Evolutionary conservation across 2,329 filamentous ascomycete genomes (phyloP).

Genomic region (Botrytis aclada): DNA sequence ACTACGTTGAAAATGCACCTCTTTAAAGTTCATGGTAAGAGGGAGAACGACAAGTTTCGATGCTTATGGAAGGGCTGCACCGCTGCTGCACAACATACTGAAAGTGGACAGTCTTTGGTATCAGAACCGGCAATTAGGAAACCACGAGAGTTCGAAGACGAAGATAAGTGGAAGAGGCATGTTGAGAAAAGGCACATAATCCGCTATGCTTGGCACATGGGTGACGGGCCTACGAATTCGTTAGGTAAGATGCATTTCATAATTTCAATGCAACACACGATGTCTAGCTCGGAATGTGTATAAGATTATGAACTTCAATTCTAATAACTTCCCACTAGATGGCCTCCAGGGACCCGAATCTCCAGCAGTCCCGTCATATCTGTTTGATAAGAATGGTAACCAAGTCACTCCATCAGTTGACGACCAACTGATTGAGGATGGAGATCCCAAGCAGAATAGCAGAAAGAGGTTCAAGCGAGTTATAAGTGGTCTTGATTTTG

Average conservation of each 20-base stretch:
- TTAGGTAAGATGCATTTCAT: constrained; percentile 24
- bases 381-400: constrained; percentile 50
- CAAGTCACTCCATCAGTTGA: constrained; percentile 58
- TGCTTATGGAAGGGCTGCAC: constrained; percentile 45
- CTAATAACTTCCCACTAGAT: constrained; percentile 22
- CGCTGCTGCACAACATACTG: constrained; percentile 11
- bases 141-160: constrained; percentile 25
- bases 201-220: constrained; percentile 55
- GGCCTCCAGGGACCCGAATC: constrained; percentile 12
- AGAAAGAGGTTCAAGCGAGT: constrained; percentile 26
- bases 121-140: constrained; percentile 20
- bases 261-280: not conserved
- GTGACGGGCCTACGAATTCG: constrained; percentile 51
- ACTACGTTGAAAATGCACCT: constrained; percentile 57
- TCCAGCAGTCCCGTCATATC: constrained; percentile 34
- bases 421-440: constrained; percentile 51
- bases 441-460: constrained; percentile 30
- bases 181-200: constrained; percentile 53
- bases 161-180: constrained; percentile 46
- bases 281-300: not conserved
- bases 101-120: constrained; percentile 18
- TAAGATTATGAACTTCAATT: not conserved
- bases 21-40: constrained; percentile 46
- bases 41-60: constrained; percentile 33
- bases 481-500: constrained; percentile 17